Percentiles rank a stretch among this genome's conserved stretches.
Conservation (phyloP, 305 asterid genomes). For the Fraxinus sp. region DNA sequence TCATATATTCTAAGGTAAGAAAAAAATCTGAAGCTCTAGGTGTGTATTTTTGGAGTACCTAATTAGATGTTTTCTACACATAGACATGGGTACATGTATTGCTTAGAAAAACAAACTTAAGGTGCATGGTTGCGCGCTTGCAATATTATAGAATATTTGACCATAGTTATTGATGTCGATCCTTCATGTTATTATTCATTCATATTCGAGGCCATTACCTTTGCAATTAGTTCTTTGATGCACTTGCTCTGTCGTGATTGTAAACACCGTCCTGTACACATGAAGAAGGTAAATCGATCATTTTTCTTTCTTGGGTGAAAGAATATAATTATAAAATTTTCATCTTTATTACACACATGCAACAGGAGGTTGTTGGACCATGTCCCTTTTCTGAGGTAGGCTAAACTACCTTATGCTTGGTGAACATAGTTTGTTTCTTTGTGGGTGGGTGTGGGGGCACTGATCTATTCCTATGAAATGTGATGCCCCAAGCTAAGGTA, state of each 20-base stretch:
- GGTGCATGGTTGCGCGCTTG: background rate
- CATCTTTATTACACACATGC: slow-evolving; percentile 1
- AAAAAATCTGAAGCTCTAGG: background rate
- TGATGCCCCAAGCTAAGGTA: background rate
- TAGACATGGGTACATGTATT: background rate
- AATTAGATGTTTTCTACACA: background rate
- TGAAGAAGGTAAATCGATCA: background rate
- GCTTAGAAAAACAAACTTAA: background rate
- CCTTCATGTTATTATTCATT: background rate
- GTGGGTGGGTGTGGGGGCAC: background rate
- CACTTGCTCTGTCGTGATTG: background rate
- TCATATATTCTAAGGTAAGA: background rate
- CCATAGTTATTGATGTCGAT: background rate
- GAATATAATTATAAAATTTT: background rate
- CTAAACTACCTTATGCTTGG: background rate
- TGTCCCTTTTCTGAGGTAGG: background rate
- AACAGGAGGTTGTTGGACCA: background rate
- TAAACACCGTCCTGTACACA: background rate
- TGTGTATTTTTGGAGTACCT: background rate
- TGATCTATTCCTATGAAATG: background rate
- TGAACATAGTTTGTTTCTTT: background rate
- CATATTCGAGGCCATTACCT: background rate
- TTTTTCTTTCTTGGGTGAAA: background rate
- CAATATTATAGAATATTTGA: background rate
- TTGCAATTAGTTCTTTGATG: background rate